A percentile compares a stretch with the other conserved stretches of the same genome.
Conservation (phyloP, 176 grass and related monocot species). For the Panicum miliaceum region DNA sequence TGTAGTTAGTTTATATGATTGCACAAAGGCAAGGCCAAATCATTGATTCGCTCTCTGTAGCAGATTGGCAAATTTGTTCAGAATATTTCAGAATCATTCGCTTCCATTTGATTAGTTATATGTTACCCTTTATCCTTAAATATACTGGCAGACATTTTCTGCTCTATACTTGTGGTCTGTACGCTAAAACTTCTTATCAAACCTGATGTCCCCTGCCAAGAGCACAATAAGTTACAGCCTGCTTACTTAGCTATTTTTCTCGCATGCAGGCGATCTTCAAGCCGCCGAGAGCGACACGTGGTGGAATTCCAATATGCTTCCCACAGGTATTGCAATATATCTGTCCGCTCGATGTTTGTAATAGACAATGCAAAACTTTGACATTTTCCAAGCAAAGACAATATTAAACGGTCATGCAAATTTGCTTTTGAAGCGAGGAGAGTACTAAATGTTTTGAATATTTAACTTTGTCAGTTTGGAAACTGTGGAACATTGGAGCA, state of each 20-base stretch:
- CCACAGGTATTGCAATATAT: constrained; percentile 39
- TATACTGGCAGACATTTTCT: background rate
- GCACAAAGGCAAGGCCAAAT: background rate
- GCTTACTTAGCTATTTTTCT: background rate
- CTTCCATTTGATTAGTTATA: background rate
- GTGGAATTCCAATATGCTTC: constrained; percentile 57
- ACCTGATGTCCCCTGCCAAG: background rate
- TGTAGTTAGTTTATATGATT: constrained; percentile 4
- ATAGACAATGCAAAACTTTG: background rate
- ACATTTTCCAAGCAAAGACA: background rate
- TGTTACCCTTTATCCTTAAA: background rate
- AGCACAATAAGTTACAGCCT: background rate
- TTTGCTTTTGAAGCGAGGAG: background rate
- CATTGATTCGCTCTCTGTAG: background rate
- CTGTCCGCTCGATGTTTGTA: background rate
- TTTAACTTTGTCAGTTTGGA: constrained; percentile 40
- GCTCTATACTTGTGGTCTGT: background rate
- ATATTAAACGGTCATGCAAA: background rate
- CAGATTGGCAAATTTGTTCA: background rate
- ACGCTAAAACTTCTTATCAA: background rate
- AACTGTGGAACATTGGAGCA: constrained; percentile 73
- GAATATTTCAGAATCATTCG: background rate
- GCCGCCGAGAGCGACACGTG: constrained; percentile 29
- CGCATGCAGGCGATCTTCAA: constrained; percentile 42
- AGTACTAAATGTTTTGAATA: background rate